These are phyloP conservation scores for Micractinium sp. DNA, from an alignment of 139 green algal genomes.

Conservation along the genomic window DNA sequence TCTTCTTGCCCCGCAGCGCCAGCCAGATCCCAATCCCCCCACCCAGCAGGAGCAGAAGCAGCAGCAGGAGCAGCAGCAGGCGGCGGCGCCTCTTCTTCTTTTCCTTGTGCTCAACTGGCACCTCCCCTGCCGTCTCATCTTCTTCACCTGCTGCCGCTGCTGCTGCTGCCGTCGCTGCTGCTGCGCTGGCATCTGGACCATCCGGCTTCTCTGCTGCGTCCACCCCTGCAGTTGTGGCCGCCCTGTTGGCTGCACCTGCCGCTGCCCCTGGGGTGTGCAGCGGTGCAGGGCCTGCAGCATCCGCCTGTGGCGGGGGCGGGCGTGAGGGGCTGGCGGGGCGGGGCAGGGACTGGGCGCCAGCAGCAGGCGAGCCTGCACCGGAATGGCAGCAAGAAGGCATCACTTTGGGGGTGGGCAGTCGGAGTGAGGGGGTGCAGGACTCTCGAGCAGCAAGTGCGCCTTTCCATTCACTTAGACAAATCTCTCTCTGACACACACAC, in stretches of 20 bases:
- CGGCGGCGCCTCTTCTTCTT: neutral
- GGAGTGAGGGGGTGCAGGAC: neutral
- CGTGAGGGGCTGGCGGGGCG: neutral
- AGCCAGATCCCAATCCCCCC: neutral
- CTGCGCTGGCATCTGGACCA: neutral
- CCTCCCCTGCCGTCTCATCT: neutral
- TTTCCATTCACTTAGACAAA: too few relatives aligned
- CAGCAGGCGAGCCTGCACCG: neutral
- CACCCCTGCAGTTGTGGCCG: neutral
- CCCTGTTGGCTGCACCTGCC: too few relatives aligned
- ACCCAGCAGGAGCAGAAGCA: constrained; percentile 18
- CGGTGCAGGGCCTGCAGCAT: neutral
- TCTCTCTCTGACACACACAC: too few relatives aligned
- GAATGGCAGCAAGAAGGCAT: neutral
- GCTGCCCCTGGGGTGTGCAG: neutral
- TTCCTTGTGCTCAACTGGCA: constrained; percentile 7
- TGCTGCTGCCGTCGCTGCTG: neutral
- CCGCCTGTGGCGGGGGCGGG: neutral
- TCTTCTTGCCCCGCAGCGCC: neutral
- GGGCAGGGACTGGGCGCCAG: neutral
- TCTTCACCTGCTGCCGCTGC: neutral
- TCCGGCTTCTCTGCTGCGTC: neutral
- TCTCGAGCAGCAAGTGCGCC: neutral
- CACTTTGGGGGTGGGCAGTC: neutral
- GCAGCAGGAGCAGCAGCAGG: constrained; percentile 17